Percentiles rank a stretch among this genome's conserved stretches.
Evolutionary conservation across 768 basidiomycete species (phyloP).

Genomic region (Bullera alba): DNA sequence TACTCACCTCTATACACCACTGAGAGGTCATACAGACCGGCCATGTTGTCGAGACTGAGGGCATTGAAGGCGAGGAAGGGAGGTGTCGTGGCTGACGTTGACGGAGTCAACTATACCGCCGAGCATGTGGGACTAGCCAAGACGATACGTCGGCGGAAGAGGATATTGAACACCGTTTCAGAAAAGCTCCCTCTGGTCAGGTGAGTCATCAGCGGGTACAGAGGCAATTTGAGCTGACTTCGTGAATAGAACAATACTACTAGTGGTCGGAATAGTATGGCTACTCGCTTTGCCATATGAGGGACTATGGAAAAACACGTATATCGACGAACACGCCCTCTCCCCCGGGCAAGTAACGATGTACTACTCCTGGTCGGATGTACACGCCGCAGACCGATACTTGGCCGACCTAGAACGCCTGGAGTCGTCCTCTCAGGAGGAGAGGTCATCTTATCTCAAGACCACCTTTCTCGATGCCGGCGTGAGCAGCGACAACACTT

Average conservation of each 20-base stretch:
- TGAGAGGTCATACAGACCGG: neutral
- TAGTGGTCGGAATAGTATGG: slow-evolving; percentile 71
- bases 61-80: neutral
- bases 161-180: neutral
- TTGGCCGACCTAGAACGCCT: slow-evolving; percentile 63
- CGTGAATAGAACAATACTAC: slow-evolving; percentile 53
- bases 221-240: neutral
- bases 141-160: slow-evolving; percentile 18
- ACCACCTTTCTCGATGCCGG: slow-evolving; percentile 69
- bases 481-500: slow-evolving; percentile 58
- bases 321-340: slow-evolving; percentile 92
- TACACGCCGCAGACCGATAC: slow-evolving; percentile 76
- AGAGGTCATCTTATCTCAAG: slow-evolving; percentile 62
- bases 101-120: slow-evolving; percentile 17
- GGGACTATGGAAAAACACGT: slow-evolving; percentile 60
- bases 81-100: slow-evolving; percentile 6
- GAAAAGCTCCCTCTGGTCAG: neutral
- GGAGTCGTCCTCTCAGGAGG: slow-evolving; percentile 55
- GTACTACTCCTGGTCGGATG: slow-evolving; percentile 86
- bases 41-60: slow-evolving; percentile 16
- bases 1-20: neutral
- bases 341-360: slow-evolving; percentile 89
- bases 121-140: slow-evolving; percentile 28
- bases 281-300: slow-evolving; percentile 67
- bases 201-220: neutral